phyloP scores from a whole-genome alignment of 805 yeast genomes.

The Kodamaea hsintzibuensis region DNA sequence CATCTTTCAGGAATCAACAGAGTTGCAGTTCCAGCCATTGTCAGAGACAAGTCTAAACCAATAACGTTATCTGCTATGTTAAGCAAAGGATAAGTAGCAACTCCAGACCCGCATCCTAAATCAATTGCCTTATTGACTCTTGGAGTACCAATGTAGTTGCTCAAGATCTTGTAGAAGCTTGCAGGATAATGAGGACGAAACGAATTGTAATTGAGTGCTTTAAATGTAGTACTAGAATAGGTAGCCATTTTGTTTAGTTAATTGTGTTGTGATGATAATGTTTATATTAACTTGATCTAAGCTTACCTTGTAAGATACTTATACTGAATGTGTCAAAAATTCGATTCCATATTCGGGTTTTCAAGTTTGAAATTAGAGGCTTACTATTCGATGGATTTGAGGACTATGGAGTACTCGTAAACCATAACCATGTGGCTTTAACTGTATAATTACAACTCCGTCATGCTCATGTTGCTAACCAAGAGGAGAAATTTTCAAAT shows the following conservation, averaged over 20 bases:
- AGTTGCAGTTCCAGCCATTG: conserved; percentile 48
- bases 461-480: background rate
- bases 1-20: conserved; percentile 20
- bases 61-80: conserved; percentile 36
- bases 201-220: conserved; percentile 34
- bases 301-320: background rate
- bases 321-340: background rate
- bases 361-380: background rate
- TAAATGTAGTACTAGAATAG: conserved; percentile 33
- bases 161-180: conserved; percentile 33
- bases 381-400: background rate
- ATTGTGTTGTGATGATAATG: background rate
- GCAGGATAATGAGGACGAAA: conserved; percentile 45
- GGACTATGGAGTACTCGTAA: background rate
- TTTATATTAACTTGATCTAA: background rate
- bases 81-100: conserved; percentile 47
- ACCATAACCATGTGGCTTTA: background rate
- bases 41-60: conserved; percentile 49
- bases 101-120: conserved; percentile 58
- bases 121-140: conserved; percentile 29
- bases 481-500: background rate
- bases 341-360: background rate
- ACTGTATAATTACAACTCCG: background rate
- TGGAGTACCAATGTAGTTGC: conserved; percentile 20
- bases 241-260: conserved; percentile 27